Percentiles rank a stretch among this genome's conserved stretches.
Conservation (phyloP, 192 early-diverging fungal genomes). For the Rhizophagus sp. region DNA sequence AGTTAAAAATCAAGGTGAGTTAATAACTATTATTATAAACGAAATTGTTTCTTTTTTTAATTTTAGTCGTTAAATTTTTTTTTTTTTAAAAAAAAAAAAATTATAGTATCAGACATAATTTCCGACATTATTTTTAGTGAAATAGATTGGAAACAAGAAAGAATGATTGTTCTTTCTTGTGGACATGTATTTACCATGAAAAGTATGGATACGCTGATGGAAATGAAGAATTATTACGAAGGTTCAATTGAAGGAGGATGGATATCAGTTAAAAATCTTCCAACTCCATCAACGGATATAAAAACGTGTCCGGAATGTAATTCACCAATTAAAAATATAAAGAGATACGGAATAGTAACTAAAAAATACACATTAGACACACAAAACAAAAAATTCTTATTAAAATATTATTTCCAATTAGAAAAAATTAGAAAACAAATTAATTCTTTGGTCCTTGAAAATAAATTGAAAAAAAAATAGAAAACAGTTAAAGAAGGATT, state of each 20-base stretch:
- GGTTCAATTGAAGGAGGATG: background rate
- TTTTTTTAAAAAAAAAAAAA: too few species aligned
- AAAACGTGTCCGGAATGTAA: constrained; percentile 16
- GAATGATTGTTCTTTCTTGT: constrained; percentile 51
- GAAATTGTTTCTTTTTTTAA: background rate
- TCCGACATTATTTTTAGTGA: background rate
- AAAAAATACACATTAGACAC: constrained; percentile 13
- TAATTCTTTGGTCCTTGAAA: background rate
- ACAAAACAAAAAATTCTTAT: constrained; percentile 28
- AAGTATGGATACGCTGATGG: constrained; percentile 52
- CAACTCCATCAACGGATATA: background rate
- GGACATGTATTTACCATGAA: constrained; percentile 53
- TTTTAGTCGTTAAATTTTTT: too few species aligned
- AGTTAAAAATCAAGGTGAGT: constrained; percentile 13
- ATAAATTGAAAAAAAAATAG: background rate
- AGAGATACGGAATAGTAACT: constrained; percentile 12
- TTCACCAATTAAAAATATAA: background rate
- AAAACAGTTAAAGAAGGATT: background rate
- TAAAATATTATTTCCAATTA: background rate
- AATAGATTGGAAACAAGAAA: constrained; percentile 45
- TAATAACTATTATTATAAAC: background rate
- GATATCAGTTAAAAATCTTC: background rate
- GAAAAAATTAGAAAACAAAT: background rate
- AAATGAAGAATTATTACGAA: constrained; percentile 44
- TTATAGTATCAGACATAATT: too few species aligned